These are phyloP conservation scores for cucumber (Cucumis sativus) DNA, from an alignment of 306 rosid genomes.

Conservation along the genomic window DNA sequence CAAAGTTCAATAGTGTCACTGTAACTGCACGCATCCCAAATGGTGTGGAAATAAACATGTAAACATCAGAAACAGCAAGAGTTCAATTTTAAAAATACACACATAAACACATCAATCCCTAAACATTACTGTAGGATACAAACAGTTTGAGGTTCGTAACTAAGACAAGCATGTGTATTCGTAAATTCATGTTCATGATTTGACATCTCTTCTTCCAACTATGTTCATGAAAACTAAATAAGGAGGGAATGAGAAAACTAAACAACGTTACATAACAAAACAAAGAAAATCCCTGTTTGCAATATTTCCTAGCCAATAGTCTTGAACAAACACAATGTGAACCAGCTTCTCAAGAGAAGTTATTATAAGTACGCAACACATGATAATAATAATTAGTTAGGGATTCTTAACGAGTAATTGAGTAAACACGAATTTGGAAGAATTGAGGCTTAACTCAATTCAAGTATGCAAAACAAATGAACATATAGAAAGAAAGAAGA, in stretches of 20 bases:
- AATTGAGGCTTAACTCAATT: background rate
- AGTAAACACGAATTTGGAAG: background rate
- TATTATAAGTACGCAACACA: background rate
- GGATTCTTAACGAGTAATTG: background rate
- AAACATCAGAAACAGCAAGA: background rate
- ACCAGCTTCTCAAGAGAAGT: background rate
- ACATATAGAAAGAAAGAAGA: background rate
- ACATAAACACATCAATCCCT: background rate
- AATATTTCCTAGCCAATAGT: background rate
- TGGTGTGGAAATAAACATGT: background rate
- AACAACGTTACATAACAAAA: background rate
- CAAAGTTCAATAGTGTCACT: constrained; percentile 61
- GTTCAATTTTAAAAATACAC: background rate
- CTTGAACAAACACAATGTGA: background rate
- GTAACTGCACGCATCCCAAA: constrained; percentile 50
- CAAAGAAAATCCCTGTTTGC: background rate
- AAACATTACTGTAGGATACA: background rate
- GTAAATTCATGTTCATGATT: background rate
- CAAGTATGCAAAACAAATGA: background rate
- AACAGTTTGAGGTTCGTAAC: background rate
- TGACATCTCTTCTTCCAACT: background rate
- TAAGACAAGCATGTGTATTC: background rate
- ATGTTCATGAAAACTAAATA: background rate
- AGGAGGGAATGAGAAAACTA: background rate
- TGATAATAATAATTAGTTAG: background rate